Conservation (phyloP, 805 yeast species). For the Spathaspora passalidarum region DNA sequence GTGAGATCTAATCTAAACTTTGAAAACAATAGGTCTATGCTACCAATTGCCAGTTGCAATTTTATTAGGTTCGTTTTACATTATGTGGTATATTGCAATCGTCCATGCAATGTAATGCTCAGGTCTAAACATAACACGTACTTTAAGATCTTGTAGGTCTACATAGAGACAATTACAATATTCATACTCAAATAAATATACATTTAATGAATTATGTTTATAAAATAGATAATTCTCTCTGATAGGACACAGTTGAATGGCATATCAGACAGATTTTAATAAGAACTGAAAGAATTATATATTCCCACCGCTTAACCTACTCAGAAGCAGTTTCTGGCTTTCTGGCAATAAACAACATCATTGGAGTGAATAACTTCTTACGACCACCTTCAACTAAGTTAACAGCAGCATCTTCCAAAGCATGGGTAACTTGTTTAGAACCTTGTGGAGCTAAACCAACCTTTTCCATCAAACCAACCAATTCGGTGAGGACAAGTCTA, state of each 20-base stretch:
- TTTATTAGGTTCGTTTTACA: no score
- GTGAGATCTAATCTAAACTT: no score
- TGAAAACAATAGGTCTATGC: no score
- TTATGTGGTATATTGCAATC: no score
- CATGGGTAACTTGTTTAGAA: constrained; percentile 78
- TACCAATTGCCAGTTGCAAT: no score
- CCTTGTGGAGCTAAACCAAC: constrained; percentile 92
- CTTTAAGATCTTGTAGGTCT: no score
- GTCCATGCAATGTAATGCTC: no score
- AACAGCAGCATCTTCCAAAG: constrained; percentile 95
- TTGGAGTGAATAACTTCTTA: constrained; percentile 89
- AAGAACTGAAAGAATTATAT: constrained; percentile 3
- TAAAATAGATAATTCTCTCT: no score
- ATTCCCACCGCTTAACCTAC: background rate
- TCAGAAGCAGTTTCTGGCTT: constrained; percentile 53
- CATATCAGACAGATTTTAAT: background rate
- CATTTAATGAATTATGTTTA: no score
- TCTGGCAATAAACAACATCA: constrained; percentile 89
- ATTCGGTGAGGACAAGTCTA: constrained; percentile 77
- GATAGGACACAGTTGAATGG: background rate
- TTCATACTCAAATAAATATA: background rate
- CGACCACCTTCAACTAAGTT: constrained; percentile 92
- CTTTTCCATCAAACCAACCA: constrained; percentile 79
- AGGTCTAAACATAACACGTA: no score
- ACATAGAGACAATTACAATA: no score